A percentile compares a stretch with the other conserved stretches of the same genome.
These are phyloP conservation scores for Hydnomerulius pinastri DNA, from an alignment of 768 basidiomycete genomes.

Conservation along the genomic window DNA sequence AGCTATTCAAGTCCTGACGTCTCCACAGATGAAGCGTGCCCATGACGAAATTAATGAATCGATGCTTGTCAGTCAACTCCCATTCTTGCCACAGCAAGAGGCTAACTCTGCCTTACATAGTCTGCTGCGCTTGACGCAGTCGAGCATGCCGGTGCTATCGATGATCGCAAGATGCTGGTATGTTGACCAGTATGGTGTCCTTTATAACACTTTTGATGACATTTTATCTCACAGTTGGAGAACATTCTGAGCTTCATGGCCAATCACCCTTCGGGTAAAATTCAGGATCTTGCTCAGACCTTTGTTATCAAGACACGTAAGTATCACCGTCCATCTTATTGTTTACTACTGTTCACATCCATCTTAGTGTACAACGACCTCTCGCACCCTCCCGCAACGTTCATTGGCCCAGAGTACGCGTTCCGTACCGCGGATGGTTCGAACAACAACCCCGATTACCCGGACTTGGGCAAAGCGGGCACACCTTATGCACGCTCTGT, in stretches of 20 bases:
- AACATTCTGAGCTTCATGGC: slow-evolving; percentile 66
- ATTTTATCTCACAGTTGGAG: slow-evolving; percentile 56
- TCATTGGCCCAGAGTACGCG: slow-evolving; percentile 58
- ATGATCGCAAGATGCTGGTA: slow-evolving; percentile 79
- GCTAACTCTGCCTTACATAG: slow-evolving; percentile 33
- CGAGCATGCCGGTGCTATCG: slow-evolving; percentile 59
- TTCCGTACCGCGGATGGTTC: slow-evolving; percentile 80
- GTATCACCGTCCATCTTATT: slow-evolving; percentile 23
- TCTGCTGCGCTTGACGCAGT: slow-evolving; percentile 61
- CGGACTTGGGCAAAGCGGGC: slow-evolving; percentile 76
- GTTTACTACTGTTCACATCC: not conserved
- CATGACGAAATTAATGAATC: slow-evolving; percentile 32
- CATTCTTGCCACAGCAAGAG: not conserved
- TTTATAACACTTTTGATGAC: not conserved
- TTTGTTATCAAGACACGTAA: slow-evolving; percentile 53
- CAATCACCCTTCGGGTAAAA: slow-evolving; percentile 48
- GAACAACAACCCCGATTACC: slow-evolving; percentile 68
- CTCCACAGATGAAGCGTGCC: slow-evolving; percentile 29
- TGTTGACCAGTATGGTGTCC: slow-evolving; percentile 23
- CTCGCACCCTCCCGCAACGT: slow-evolving; percentile 74
- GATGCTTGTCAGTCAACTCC: slow-evolving; percentile 16
- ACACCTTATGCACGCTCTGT: slow-evolving; percentile 85
- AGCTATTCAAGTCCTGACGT: not conserved
- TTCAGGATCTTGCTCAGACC: slow-evolving; percentile 41
- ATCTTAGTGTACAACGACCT: slow-evolving; percentile 78